Percentiles rank a stretch among this genome's conserved stretches.
These are phyloP conservation scores for Coffea humblotiana DNA, from an alignment of 305 asterid species.

Conservation along the genomic window DNA sequence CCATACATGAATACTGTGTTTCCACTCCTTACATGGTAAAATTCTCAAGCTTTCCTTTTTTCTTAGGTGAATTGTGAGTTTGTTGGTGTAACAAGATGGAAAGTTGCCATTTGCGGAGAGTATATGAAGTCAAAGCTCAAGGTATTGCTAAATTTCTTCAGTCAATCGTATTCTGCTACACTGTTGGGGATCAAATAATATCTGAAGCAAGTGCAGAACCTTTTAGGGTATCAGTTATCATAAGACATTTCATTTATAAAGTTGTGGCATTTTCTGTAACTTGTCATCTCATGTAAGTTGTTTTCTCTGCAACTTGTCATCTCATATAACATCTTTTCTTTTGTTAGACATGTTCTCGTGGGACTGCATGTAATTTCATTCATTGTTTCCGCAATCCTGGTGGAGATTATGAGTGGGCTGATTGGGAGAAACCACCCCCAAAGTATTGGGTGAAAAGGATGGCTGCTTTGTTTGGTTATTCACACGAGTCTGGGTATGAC, in stretches of 20 bases:
- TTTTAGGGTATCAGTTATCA: not conserved
- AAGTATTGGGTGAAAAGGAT: slow-evolving; percentile 74
- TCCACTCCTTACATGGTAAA: not conserved
- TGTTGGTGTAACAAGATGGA: slow-evolving; percentile 83
- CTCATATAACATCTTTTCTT: slow-evolving; percentile 23
- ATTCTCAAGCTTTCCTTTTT: slow-evolving; percentile 13
- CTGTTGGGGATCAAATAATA: not conserved
- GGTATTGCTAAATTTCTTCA: slow-evolving; percentile 39
- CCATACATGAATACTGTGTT: not conserved
- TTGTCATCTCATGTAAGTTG: too few species aligned
- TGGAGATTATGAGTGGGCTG: slow-evolving; percentile 99
- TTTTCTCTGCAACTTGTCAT: slow-evolving; percentile 8
- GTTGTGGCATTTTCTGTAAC: not conserved
- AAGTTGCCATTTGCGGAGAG: slow-evolving; percentile 96
- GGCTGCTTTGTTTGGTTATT: slow-evolving; percentile 78
- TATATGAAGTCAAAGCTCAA: slow-evolving; percentile 76
- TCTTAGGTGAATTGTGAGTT: slow-evolving; percentile 80
- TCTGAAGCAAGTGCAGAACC: not conserved
- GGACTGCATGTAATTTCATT: slow-evolving; percentile 89
- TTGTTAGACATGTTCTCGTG: slow-evolving; percentile 83
- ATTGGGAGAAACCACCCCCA: slow-evolving; percentile 96
- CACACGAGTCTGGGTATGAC: slow-evolving; percentile 47
- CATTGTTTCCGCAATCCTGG: slow-evolving; percentile 95
- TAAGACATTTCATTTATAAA: slow-evolving; percentile 10
- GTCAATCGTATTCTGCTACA: not conserved